A percentile compares a stretch with the other conserved stretches of the same genome.
Evolutionary conservation across 169 alveolate species (phyloP).

Genomic region (Cyclospora cayetanensis): DNA sequence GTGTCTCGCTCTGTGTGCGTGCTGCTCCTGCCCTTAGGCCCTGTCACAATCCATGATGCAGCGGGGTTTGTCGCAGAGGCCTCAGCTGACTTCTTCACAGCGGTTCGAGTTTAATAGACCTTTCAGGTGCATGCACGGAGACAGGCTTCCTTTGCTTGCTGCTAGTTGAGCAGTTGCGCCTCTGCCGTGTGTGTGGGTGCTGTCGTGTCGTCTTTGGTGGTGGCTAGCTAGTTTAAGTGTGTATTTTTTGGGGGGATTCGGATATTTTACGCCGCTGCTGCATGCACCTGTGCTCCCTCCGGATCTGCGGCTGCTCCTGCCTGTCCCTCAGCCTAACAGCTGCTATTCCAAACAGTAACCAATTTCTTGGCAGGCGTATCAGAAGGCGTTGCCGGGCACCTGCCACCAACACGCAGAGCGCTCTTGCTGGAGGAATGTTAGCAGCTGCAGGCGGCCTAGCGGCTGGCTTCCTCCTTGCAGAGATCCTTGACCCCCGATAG

Average conservation of each 20-base stretch:
- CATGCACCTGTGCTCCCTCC: too few relatives aligned
- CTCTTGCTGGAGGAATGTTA: slow-evolving; percentile 10
- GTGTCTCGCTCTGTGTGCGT: too few relatives aligned
- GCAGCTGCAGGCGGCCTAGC: slow-evolving; percentile 13
- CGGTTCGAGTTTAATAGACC: slow-evolving; percentile 58
- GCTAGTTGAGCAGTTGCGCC: too few relatives aligned
- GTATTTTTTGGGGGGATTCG: not conserved
- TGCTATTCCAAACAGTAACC: slow-evolving; percentile 20
- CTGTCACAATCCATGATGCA: slow-evolving; percentile 13
- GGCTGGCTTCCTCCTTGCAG: not conserved
- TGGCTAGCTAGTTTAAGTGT: not conserved
- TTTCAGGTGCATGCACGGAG: not conserved
- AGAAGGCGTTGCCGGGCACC: not conserved
- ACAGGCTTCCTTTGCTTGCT: not conserved
- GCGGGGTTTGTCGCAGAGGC: slow-evolving; percentile 68
- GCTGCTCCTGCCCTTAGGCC: not conserved
- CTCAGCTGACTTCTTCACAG: slow-evolving; percentile 68
- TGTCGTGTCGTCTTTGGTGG: too few relatives aligned
- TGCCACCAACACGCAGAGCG: not conserved
- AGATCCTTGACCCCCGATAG: not conserved
- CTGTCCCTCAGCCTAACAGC: not conserved
- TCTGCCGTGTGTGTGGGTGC: not conserved
- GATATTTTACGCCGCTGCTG: not conserved
- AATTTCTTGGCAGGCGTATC: slow-evolving; percentile 2
- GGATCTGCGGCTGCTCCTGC: slow-evolving; percentile 8